Base-by-base conservation (phyloP, 306 rosid genomes). In the Delonix regia region DNA sequence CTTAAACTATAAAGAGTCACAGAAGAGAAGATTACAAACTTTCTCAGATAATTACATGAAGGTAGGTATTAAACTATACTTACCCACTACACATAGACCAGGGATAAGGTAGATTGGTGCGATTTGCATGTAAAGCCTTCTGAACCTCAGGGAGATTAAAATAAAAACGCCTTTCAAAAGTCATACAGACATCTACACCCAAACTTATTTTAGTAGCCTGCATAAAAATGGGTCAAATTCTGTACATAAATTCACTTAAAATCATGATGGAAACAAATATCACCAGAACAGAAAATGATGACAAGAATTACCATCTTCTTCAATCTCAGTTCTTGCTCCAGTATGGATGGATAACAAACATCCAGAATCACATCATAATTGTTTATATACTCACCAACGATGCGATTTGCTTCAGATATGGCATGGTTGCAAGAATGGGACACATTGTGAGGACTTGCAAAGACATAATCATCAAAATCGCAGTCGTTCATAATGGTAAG, bases 41-140 rank as follows among this genome's bases (percentile, higher is more conserved):
- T 52, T 69, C 38, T 55, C 55, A 44, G 30, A 19, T 14, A 30
- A 33, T 30, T 16, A 38, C 64, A 10, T 4, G 63, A 15, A 27
- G 41, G 28, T 24, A 30, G 66, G 71, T 47, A 33, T 28, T 21
- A 25, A 34, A 13, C 36, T 24, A 25, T 11, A 78, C 95, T 88
- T 76, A 91, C 96, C 68, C 8, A 47, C 95, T 94, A 41, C 99
- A 94, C 95, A 92, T 89, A 45, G 88, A 74, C 99, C 97, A 94
- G 6, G 22, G 0, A 75, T 94, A 87, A 0, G 90, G 93, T 25
- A 94, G 83, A 45, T 80, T 89, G n/a, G 99, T 94, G 22, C 97
- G 93, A 71, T 94, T 94, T 25, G 99, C 99, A 74, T 94, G 97
- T 41, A 94, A 97, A 73, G 97, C 99, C 36, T 85, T 87, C 77